Evolutionary conservation across 441 rosid genomes (phyloP).

Genomic region (Gossypium trilobum): DNA sequence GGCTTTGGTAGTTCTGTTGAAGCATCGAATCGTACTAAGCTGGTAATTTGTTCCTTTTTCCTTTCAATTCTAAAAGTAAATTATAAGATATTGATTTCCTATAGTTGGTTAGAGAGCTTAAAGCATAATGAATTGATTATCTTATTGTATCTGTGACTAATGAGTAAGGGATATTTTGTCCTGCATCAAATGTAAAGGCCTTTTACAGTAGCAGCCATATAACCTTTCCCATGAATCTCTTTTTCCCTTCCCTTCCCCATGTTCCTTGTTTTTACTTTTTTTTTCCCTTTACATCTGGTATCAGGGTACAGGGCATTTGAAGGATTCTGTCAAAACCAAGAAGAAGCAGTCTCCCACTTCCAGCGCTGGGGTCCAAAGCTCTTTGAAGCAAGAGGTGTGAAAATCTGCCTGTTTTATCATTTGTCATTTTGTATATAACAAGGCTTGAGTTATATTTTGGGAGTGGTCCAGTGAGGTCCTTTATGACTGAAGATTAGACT

Average conservation of each 20-base stretch:
- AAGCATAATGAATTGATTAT: background rate
- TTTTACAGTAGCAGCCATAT: background rate
- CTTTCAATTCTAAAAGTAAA: conserved; percentile 3
- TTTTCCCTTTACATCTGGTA: conserved; percentile 15
- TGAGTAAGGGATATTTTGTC: background rate
- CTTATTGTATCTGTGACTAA: background rate
- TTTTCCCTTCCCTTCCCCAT: background rate
- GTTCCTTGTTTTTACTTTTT: background rate
- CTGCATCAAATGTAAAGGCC: background rate
- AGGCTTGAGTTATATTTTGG: background rate
- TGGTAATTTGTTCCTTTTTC: conserved; percentile 33
- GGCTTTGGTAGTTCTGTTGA: conserved; percentile 31
- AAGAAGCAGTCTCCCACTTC: conserved; percentile 35
- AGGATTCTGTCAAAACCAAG: conserved; percentile 30
- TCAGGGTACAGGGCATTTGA: conserved; percentile 41
- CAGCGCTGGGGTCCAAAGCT: conserved; percentile 36
- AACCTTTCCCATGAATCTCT: background rate
- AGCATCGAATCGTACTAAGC: conserved; percentile 44
- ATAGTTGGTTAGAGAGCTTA: background rate
- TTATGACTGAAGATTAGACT: background rate
- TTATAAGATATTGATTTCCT: background rate
- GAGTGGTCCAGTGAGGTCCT: background rate
- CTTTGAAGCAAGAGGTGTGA: conserved; percentile 70
- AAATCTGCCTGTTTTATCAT: background rate
- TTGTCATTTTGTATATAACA: background rate